Evolutionary conservation across 345 rosid species (phyloP).

Genomic region (Rhodomyrtus tomentosa): DNA sequence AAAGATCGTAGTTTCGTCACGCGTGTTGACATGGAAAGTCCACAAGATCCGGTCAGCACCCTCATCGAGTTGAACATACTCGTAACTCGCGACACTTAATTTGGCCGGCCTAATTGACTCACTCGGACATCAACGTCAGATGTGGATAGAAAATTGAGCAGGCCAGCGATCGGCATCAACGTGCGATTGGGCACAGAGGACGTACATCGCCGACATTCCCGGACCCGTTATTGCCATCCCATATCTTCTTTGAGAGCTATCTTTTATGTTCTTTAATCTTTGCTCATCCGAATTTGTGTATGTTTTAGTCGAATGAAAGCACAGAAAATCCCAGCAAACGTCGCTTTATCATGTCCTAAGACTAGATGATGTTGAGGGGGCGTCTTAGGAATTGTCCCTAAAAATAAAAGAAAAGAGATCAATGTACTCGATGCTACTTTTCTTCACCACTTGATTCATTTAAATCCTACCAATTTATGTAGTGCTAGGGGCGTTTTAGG

Average conservation of each 20-base stretch:
- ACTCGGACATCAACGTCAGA: neutral
- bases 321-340: neutral
- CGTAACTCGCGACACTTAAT: neutral
- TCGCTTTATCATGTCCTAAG: neutral
- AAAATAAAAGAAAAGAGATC: neutral
- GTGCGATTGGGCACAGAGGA: neutral
- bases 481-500: neutral
- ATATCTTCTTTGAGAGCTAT: neutral
- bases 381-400: neutral
- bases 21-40: neutral
- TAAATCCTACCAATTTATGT: neutral
- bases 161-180: neutral
- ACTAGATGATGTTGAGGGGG: neutral
- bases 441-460: neutral
- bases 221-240: neutral
- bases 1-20: neutral
- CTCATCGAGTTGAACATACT: neutral
- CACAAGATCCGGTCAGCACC: neutral
- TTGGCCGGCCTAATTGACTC: neutral
- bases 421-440: no score
- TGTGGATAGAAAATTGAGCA: neutral
- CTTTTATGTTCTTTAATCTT: neutral
- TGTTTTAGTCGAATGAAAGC: neutral
- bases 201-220: neutral
- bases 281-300: neutral